Evolutionary conservation across 768 basidiomycete genomes (phyloP).

Genomic region (Naganishia vaughanmartiniae): DNA sequence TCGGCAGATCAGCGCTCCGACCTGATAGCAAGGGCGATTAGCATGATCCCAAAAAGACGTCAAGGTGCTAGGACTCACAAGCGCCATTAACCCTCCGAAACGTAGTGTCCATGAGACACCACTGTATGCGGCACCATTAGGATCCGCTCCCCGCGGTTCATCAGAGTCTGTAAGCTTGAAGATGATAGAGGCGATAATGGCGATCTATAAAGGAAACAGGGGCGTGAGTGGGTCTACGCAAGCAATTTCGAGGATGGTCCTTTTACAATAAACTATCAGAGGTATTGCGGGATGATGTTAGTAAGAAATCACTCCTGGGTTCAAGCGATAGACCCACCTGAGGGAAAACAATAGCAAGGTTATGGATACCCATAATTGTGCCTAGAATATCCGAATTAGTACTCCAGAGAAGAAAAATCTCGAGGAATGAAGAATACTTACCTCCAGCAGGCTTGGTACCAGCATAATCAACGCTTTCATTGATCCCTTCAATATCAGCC

Average conservation of each 20-base stretch:
- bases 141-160: conserved; percentile 44
- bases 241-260: not conserved
- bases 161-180: conserved; percentile 70
- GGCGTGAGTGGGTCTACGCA: not conserved
- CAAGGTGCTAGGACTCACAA: conserved; percentile 54
- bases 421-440: conserved; percentile 43
- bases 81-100: conserved; percentile 82
- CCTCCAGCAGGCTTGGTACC: conserved; percentile 59
- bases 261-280: not conserved
- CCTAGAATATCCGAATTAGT: not conserved
- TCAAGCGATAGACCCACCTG: conserved; percentile 53
- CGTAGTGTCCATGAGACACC: conserved; percentile 92
- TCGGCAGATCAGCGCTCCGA: conserved; percentile 74
- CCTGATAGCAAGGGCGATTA: conserved; percentile 39
- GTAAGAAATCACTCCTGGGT: not conserved
- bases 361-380: conserved; percentile 90
- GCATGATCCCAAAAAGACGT: not conserved
- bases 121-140: conserved; percentile 56
- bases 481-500: conserved; percentile 48
- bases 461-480: conserved; percentile 49
- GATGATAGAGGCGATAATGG: conserved; percentile 77
- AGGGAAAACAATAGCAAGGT: conserved; percentile 89
- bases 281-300: not conserved
- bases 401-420: conserved; percentile 53
- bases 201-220: conserved; percentile 59